Percentiles rank a stretch among this genome's conserved stretches.
These are phyloP conservation scores for Pseudogymnoascus sp. DNA, from an alignment of 2,329 filamentous ascomycete genomes.

Conservation along the genomic window DNA sequence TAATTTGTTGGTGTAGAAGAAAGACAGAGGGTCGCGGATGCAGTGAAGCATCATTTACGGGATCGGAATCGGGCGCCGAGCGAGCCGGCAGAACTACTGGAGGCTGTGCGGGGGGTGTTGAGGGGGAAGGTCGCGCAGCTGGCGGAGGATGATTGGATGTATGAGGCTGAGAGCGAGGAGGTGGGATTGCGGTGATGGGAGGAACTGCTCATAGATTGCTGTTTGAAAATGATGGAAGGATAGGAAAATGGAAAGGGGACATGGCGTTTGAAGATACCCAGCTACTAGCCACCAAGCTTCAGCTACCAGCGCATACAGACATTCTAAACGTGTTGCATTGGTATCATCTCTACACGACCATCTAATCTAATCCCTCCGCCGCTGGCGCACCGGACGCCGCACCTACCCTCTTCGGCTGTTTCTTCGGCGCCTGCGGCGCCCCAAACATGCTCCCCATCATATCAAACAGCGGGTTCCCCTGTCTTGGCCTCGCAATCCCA, in stretches of 20 bases:
- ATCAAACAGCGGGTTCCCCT: constrained; percentile 89
- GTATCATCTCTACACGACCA: not conserved
- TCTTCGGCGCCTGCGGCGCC: constrained; percentile 50
- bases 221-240: constrained; percentile 15
- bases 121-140: constrained; percentile 66
- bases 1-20: constrained; percentile 40
- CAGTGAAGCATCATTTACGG: constrained; percentile 55
- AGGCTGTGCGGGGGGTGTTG: constrained; percentile 63
- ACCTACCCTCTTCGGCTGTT: constrained; percentile 34
- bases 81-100: constrained; percentile 67
- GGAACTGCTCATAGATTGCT: not conserved
- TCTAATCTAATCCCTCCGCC: constrained; percentile 55
- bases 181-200: not conserved
- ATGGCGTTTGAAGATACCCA: constrained; percentile 23
- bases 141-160: constrained; percentile 88
- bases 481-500: constrained; percentile 76
- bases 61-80: constrained; percentile 50
- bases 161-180: constrained; percentile 57
- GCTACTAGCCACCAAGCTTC: constrained; percentile 14
- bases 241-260: constrained; percentile 17
- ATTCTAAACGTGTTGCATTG: constrained; percentile 17
- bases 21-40: constrained; percentile 53
- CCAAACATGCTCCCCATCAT: constrained; percentile 98
- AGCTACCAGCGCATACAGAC: constrained; percentile 1
- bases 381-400: constrained; percentile 39